phyloP scores from a whole-genome alignment of 2,329 filamentous ascomycete species.

The Penicillium sp. region DNA sequence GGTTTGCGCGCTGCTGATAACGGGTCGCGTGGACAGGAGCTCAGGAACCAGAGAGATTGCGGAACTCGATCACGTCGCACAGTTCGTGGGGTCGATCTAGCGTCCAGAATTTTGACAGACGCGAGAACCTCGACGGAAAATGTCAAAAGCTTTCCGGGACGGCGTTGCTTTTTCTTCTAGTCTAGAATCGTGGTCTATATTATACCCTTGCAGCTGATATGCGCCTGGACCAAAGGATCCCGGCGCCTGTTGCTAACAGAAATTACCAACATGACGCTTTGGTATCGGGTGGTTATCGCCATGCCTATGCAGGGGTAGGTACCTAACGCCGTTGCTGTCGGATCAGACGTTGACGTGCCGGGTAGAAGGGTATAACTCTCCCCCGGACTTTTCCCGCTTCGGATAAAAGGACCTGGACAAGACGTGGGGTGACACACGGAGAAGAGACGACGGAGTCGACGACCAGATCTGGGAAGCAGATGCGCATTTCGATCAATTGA shows the following conservation, averaged over 20 bases:
- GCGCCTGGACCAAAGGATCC: conserved; percentile 12
- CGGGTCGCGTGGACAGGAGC: conserved; percentile 6
- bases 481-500: conserved; percentile 5
- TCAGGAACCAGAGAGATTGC: conserved; percentile 4
- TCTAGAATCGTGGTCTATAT: conserved; percentile 9
- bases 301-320: not conserved
- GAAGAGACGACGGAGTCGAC: conserved; percentile 1
- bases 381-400: conserved; percentile 19
- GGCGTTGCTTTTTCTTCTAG: not conserved
- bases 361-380: conserved; percentile 4
- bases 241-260: conserved; percentile 24
- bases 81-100: not conserved
- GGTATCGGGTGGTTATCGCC: conserved; percentile 18
- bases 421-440: conserved; percentile 2
- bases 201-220: conserved; percentile 30
- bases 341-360: not conserved
- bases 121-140: not conserved
- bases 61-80: conserved; percentile 12
- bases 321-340: not conserved
- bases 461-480: conserved; percentile 12
- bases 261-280: conserved; percentile 19
- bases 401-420: conserved; percentile 8
- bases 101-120: not conserved
- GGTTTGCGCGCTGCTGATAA: conserved; percentile 9
- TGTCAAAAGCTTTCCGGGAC: not conserved